Conservation (phyloP, 371 early-diverging fungal genomes). For the Actinomortierella ambigua region DNA sequence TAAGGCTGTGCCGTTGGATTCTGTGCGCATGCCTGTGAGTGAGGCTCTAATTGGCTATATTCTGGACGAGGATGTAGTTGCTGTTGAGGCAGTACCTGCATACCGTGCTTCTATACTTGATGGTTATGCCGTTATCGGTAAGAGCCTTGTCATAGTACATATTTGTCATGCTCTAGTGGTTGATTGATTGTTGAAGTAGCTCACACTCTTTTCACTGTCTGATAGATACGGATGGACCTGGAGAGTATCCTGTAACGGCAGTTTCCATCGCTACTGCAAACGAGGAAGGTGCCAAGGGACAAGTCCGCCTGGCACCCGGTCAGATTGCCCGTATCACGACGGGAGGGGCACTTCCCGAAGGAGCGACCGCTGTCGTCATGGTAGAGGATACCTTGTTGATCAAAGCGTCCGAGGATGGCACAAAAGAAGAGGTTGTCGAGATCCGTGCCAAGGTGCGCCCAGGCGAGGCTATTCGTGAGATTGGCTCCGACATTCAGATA, state of each 20-base stretch:
- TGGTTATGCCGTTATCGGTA: constrained; percentile 91
- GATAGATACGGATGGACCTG: constrained; percentile 79
- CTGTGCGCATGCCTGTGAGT: constrained; percentile 51
- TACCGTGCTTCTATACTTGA: constrained; percentile 90
- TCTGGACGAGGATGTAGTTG: constrained; percentile 76
- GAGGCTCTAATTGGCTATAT: constrained; percentile 64
- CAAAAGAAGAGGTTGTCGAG: constrained; percentile 66
- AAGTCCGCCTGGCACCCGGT: constrained; percentile 50
- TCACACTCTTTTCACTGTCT: not conserved
- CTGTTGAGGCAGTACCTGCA: constrained; percentile 81
- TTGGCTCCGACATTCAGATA: constrained; percentile 74
- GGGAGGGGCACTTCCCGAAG: constrained; percentile 84
- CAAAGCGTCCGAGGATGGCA: constrained; percentile 56
- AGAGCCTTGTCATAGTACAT: constrained; percentile 1
- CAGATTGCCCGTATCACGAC: constrained; percentile 84
- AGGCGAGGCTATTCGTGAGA: constrained; percentile 75
- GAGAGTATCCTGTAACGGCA: constrained; percentile 70
- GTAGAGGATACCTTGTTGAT: constrained; percentile 86
- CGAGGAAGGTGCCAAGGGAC: constrained; percentile 7
- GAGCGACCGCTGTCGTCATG: constrained; percentile 91
- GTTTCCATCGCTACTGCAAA: constrained; percentile 62
- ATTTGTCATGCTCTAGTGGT: not conserved
- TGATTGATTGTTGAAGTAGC: not conserved
- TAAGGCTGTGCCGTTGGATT: constrained; percentile 44
- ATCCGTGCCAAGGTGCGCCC: constrained; percentile 48